phyloP scores from a whole-genome alignment of 1,284 basidiomycete species.

The Athelia psychrophila region DNA sequence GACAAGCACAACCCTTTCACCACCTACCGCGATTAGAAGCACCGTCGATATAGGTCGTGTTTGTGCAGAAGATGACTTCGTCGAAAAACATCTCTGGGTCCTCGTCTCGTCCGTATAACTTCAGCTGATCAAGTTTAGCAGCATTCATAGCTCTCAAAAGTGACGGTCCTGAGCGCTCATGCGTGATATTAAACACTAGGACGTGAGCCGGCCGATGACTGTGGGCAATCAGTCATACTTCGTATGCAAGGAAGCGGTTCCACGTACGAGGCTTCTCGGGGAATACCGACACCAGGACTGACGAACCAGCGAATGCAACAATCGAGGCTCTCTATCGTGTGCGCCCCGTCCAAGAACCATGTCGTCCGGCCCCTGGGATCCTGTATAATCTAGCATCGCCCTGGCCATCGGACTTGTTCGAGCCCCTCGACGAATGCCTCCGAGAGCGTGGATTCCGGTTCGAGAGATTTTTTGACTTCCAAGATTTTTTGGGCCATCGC shows the following conservation, averaged over 20 bases:
- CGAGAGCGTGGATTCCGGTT: slow-evolving; percentile 39
- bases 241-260: slow-evolving; percentile 3
- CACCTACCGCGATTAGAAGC: slow-evolving; percentile 80
- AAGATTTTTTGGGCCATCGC: slow-evolving; percentile 76
- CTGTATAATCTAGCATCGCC: slow-evolving; percentile 86
- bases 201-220: slow-evolving; percentile 43
- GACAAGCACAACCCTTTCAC: too few relatives aligned
- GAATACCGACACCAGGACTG: slow-evolving; percentile 46
- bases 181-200: slow-evolving; percentile 96
- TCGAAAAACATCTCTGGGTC: slow-evolving; percentile 62
- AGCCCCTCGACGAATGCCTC: slow-evolving; percentile 62
- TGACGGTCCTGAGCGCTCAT: slow-evolving; percentile 75
- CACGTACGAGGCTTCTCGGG: slow-evolving; percentile 20
- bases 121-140: slow-evolving; percentile 44
- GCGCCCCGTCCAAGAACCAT: slow-evolving; percentile 96
- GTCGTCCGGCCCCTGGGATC: slow-evolving; percentile 56
- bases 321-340: slow-evolving; percentile 88
- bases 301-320: slow-evolving; percentile 90
- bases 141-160: slow-evolving; percentile 68
- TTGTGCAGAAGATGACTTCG: slow-evolving; percentile 92
- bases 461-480: slow-evolving; percentile 28
- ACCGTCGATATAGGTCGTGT: slow-evolving; percentile 91
- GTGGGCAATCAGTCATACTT: neutral
- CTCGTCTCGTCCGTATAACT: slow-evolving; percentile 34
- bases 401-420: slow-evolving; percentile 84